A percentile compares a stretch with the other conserved stretches of the same genome.
Evolutionary conservation across 1,284 basidiomycete species (phyloP).

Genomic region (Neolentinus lepideus): DNA sequence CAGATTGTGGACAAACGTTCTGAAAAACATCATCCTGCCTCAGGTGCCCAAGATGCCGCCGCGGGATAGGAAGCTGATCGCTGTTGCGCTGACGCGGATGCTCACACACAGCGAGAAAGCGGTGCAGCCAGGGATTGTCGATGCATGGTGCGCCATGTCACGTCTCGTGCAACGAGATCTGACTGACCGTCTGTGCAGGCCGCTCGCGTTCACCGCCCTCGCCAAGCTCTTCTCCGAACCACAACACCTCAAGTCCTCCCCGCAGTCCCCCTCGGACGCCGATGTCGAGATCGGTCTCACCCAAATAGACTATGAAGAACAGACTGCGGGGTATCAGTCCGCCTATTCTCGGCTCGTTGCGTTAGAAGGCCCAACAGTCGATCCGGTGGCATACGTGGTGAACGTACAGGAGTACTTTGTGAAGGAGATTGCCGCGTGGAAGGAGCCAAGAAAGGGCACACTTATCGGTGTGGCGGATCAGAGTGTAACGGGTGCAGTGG

Average conservation of each 20-base stretch:
- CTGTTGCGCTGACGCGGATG: constrained; percentile 78
- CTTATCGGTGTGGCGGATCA: no score
- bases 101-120: constrained; percentile 70
- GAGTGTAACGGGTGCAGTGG: no score
- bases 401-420: constrained; percentile 41
- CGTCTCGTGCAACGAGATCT: neutral
- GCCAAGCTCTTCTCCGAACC: constrained; percentile 74
- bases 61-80: constrained; percentile 80
- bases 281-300: constrained; percentile 50
- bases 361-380: constrained; percentile 46
- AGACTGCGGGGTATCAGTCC: constrained; percentile 86
- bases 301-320: constrained; percentile 85
- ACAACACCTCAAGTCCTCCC: constrained; percentile 56
- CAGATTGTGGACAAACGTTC: constrained; percentile 83
- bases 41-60: constrained; percentile 76
- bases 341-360: constrained; percentile 90
- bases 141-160: constrained; percentile 56
- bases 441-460: no score
- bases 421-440: no score
- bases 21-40: constrained; percentile 75
- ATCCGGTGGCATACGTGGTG: constrained; percentile 54
- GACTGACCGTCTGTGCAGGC: constrained; percentile 37
- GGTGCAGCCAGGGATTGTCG: constrained; percentile 54
- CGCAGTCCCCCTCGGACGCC: constrained; percentile 38
- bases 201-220: constrained; percentile 61